These are phyloP conservation scores for Ophiostoma sp. DNA, from an alignment of 2,329 filamentous ascomycete species.

Conservation along the genomic window DNA sequence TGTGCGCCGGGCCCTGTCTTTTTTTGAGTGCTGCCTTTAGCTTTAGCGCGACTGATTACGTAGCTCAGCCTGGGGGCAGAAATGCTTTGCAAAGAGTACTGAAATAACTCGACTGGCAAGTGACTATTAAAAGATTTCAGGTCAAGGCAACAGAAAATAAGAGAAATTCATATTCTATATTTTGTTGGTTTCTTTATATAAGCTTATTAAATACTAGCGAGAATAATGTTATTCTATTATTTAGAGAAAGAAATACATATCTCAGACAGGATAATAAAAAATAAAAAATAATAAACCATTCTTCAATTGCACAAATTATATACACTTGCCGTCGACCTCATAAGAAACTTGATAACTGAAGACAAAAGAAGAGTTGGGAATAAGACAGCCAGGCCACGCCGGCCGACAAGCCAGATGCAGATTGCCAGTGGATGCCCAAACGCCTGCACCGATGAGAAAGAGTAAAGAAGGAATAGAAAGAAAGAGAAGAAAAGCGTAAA, in stretches of 20 bases:
- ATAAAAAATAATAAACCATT: background rate
- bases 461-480: background rate
- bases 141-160: background rate
- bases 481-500: background rate
- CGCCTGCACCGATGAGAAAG: background rate
- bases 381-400: background rate
- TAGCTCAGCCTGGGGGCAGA: background rate
- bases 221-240: too few species aligned
- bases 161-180: background rate
- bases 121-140: background rate
- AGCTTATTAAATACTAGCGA: too few species aligned
- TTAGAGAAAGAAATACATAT: too few species aligned
- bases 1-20: background rate
- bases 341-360: too few species aligned
- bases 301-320: too few species aligned
- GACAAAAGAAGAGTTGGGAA: background rate
- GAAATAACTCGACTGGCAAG: background rate
- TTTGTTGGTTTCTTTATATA: too few species aligned
- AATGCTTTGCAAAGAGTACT: background rate
- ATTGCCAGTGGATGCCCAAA: background rate
- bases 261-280: background rate
- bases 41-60: slow-evolving; percentile 10
- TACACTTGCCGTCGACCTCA: too few species aligned
- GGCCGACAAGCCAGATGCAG: background rate
- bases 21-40: background rate